phyloP scores from a whole-genome alignment of 2,329 filamentous ascomycete genomes.

The Epichloe aotearoae region DNA sequence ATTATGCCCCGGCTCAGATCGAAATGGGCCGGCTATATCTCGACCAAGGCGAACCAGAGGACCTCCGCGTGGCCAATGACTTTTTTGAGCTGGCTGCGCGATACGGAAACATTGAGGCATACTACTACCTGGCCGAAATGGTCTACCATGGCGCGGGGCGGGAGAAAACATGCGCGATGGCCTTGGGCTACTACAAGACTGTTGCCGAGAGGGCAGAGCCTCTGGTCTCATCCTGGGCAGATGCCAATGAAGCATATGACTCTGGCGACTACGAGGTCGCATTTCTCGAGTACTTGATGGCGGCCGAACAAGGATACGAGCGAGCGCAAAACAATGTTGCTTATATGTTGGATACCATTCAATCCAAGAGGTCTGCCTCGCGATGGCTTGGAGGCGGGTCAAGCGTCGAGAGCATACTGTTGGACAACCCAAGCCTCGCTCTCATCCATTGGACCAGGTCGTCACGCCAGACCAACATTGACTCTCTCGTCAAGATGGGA shows the following conservation, averaged over 20 bases:
- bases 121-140: slow-evolving; percentile 86
- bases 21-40: slow-evolving; percentile 73
- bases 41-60: slow-evolving; percentile 59
- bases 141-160: slow-evolving; percentile 67
- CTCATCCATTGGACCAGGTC: slow-evolving; percentile 93
- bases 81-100: slow-evolving; percentile 81
- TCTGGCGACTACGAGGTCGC: slow-evolving; percentile 68
- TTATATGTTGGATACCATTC: slow-evolving; percentile 65
- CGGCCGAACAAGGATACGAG: slow-evolving; percentile 87
- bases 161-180: slow-evolving; percentile 64
- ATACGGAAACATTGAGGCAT: slow-evolving; percentile 75
- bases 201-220: slow-evolving; percentile 62
- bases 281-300: slow-evolving; percentile 70
- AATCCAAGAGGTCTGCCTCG: slow-evolving; percentile 28
- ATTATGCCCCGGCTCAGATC: slow-evolving; percentile 68
- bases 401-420: slow-evolving; percentile 21
- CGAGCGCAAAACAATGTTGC: slow-evolving; percentile 82
- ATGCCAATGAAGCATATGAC: slow-evolving; percentile 74
- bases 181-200: slow-evolving; percentile 70
- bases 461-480: slow-evolving; percentile 82
- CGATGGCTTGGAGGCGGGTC: slow-evolving; percentile 33
- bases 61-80: slow-evolving; percentile 63
- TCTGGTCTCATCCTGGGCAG: slow-evolving; percentile 63
- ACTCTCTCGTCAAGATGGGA: slow-evolving; percentile 93
- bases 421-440: slow-evolving; percentile 48